Percentiles rank a stretch among this genome's conserved stretches.
Evolutionary conservation across 1,284 basidiomycete genomes (phyloP).

Genomic region (Abortiporus biennis): DNA sequence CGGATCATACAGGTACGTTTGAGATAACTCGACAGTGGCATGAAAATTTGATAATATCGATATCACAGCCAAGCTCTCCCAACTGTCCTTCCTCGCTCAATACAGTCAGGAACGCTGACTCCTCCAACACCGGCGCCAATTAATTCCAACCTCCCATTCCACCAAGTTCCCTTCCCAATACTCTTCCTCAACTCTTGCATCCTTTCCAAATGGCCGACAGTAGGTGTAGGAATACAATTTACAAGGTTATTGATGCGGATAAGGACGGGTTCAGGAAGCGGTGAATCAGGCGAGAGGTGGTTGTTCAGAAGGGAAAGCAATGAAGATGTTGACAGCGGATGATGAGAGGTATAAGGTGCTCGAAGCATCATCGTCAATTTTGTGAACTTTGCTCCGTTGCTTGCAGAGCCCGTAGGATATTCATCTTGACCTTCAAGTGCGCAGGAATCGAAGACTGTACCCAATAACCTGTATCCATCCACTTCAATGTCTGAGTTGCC

Average conservation of each 20-base stretch:
- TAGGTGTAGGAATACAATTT: slow-evolving; percentile 81
- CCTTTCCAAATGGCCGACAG: slow-evolving; percentile 68
- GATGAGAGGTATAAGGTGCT: slow-evolving; percentile 61
- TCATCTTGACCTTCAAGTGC: slow-evolving; percentile 67
- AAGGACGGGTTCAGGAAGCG: slow-evolving; percentile 55
- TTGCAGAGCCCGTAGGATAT: slow-evolving; percentile 16
- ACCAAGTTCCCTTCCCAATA: slow-evolving; percentile 26
- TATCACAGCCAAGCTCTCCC: slow-evolving; percentile 32
- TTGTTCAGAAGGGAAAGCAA: slow-evolving; percentile 49
- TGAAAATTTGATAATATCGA: no score
- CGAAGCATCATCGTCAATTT: slow-evolving; percentile 94
- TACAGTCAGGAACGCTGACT: slow-evolving; percentile 88
- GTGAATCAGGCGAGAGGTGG: slow-evolving; percentile 18
- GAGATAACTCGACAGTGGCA: no score
- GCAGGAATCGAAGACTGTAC: slow-evolving; percentile 82
- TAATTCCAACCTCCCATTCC: slow-evolving; percentile 62
- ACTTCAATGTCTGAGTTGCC: slow-evolving; percentile 22
- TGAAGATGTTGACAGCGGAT: slow-evolving; percentile 16
- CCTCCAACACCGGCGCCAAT: slow-evolving; percentile 86
- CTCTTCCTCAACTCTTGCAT: slow-evolving; percentile 45
- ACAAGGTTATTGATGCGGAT: slow-evolving; percentile 52
- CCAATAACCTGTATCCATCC: slow-evolving; percentile 55
- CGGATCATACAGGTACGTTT: no score
- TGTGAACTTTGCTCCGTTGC: slow-evolving; percentile 28
- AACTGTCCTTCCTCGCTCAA: slow-evolving; percentile 62